Percentiles rank a stretch among this genome's conserved stretches.
Conservation (phyloP, 257 asterid genomes). For the Salvia hispanica region DNA sequence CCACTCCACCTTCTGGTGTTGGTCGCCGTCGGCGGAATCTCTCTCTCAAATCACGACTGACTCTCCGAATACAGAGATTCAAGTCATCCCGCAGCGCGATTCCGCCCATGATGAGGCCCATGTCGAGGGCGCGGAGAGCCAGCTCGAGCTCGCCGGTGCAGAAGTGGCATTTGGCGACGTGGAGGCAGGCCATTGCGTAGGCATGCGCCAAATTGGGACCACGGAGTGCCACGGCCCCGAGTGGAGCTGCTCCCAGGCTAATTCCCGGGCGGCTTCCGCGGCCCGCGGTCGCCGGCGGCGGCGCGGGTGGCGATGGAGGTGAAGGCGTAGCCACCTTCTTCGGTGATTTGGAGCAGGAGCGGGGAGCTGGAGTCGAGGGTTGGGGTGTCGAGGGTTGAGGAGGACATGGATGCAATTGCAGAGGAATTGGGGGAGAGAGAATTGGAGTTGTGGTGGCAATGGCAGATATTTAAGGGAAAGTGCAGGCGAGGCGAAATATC, state of each 20-base stretch:
- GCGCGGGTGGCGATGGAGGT: slow-evolving; percentile 66
- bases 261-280: slow-evolving; percentile 92
- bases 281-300: slow-evolving; percentile 75
- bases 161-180: slow-evolving; percentile 67
- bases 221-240: slow-evolving; percentile 98
- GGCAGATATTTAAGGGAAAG: slow-evolving; percentile 38
- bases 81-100: slow-evolving; percentile 62
- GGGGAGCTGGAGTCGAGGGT: slow-evolving; percentile 54
- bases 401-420: slow-evolving; percentile 41
- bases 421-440: slow-evolving; percentile 13
- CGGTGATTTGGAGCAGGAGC: slow-evolving; percentile 57
- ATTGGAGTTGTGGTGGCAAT: slow-evolving; percentile 32
- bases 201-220: slow-evolving; percentile 90
- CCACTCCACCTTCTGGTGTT: slow-evolving; percentile 32
- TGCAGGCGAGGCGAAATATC: slow-evolving; percentile 33
- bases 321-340: slow-evolving; percentile 91
- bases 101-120: slow-evolving; percentile 98
- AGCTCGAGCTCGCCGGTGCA: slow-evolving; percentile 48
- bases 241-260: slow-evolving; percentile 99
- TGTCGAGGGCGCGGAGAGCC: slow-evolving; percentile 69
- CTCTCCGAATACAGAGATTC: slow-evolving; percentile 46
- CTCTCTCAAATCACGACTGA: slow-evolving; percentile 36
- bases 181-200: slow-evolving; percentile 83
- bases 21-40: slow-evolving; percentile 23
- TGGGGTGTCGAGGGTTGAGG: slow-evolving; percentile 62